Evolutionary conservation across 805 yeast species (phyloP).

Genomic region (Saccharomycopsis sp.): DNA sequence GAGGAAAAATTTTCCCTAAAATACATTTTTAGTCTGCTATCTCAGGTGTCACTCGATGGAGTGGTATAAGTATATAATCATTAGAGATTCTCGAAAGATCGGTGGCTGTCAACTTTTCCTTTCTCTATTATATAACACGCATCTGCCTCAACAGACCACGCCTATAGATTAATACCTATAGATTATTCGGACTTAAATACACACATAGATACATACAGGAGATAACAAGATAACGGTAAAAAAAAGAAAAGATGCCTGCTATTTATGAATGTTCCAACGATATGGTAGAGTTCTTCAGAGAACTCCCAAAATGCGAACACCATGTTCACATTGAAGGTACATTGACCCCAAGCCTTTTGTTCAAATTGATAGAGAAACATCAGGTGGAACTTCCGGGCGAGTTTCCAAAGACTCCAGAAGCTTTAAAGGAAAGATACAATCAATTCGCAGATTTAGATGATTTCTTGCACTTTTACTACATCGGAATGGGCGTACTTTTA

Average conservation of each 20-base stretch:
- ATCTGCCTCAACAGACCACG: too few relatives aligned
- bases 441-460: constrained; percentile 67
- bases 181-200: too few relatives aligned
- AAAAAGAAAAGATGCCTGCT: constrained; percentile 13
- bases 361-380: constrained; percentile 55
- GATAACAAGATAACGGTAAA: neutral
- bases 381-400: constrained; percentile 49
- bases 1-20: neutral
- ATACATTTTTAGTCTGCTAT: neutral
- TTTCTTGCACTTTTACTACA: constrained; percentile 70
- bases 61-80: neutral
- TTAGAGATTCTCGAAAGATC: neutral
- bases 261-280: constrained; percentile 30
- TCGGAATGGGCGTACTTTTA: constrained; percentile 72
- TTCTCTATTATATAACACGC: too few relatives aligned
- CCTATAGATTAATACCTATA: too few relatives aligned
- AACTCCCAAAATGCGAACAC: constrained; percentile 82
- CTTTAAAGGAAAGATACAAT: constrained; percentile 50
- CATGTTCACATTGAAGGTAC: constrained; percentile 85
- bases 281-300: constrained; percentile 49
- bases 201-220: too few relatives aligned
- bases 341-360: constrained; percentile 65
- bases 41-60: neutral
- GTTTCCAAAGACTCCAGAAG: constrained; percentile 57
- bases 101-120: neutral